phyloP scores from a whole-genome alignment of 78 protist genomes.

The Guillardia theta region DNA sequence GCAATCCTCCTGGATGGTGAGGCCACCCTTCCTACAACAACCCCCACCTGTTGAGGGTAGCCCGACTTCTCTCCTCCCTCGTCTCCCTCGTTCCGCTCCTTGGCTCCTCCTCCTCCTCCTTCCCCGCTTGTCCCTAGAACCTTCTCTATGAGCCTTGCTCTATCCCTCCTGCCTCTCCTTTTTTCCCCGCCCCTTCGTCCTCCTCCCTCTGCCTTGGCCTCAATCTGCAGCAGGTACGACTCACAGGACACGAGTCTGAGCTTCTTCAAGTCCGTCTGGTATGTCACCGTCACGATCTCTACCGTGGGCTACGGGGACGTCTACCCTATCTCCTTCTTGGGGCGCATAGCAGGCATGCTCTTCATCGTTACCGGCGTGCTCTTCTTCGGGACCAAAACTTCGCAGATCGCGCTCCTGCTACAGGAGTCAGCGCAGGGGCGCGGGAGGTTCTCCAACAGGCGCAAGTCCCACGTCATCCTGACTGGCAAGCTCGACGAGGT shows the following conservation, averaged over 20 bases:
- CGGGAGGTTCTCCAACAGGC: neutral
- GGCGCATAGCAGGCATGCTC: neutral
- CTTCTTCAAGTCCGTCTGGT: neutral
- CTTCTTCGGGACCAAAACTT: neutral
- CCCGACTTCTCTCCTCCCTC: neutral
- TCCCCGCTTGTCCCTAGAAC: neutral
- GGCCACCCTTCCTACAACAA: too few species aligned
- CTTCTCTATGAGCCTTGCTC: neutral
- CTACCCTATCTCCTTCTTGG: neutral
- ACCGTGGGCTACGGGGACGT: conserved; percentile 10
- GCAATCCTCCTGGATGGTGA: neutral
- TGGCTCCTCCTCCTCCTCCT: neutral
- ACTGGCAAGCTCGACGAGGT: neutral
- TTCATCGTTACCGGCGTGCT: neutral
- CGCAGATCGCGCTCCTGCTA: neutral
- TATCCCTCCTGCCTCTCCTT: neutral
- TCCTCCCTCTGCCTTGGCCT: neutral
- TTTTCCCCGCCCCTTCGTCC: neutral
- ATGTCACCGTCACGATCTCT: neutral
- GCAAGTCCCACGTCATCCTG: neutral
- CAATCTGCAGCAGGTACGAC: neutral
- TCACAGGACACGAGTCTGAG: neutral
- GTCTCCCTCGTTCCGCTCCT: neutral
- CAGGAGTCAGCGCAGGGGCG: neutral
- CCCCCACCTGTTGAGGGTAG: too few species aligned